Evolutionary conservation across 305 asterid genomes (phyloP).

Genomic region (Solanum chacoense): DNA sequence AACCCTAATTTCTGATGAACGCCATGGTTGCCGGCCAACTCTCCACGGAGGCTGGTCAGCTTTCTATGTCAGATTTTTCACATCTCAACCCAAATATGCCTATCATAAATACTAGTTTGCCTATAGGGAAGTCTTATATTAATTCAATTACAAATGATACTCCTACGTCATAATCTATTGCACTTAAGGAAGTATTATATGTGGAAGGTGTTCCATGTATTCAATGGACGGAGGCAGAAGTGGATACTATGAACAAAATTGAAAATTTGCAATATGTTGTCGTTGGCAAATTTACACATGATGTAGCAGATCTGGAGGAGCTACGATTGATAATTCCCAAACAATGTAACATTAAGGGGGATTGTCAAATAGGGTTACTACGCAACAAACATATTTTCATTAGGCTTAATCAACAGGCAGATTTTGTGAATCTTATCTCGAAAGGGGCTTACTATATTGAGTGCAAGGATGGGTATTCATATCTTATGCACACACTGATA

Average conservation of each 20-base stretch:
- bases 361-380: background rate
- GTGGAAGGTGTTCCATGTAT: background rate
- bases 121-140: background rate
- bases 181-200: background rate
- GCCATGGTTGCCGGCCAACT: background rate
- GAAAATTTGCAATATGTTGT: too few relatives aligned
- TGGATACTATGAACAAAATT: background rate
- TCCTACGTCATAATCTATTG: too few relatives aligned
- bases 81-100: background rate
- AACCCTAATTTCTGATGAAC: too few relatives aligned
- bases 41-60: background rate
- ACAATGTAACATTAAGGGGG: background rate
- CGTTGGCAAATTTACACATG: too few relatives aligned
- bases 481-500: too few relatives aligned
- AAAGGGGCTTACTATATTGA: background rate
- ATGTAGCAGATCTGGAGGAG: background rate
- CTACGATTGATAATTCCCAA: background rate
- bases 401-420: background rate
- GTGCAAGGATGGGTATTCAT: background rate
- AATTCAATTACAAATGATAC: background rate
- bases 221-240: background rate
- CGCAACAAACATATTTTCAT: background rate
- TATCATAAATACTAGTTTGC: too few relatives aligned
- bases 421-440: too few relatives aligned
- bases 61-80: background rate